These are phyloP conservation scores for Ocimum tenuiflorum DNA, from an alignment of 257 asterid species.

Conservation along the genomic window DNA sequence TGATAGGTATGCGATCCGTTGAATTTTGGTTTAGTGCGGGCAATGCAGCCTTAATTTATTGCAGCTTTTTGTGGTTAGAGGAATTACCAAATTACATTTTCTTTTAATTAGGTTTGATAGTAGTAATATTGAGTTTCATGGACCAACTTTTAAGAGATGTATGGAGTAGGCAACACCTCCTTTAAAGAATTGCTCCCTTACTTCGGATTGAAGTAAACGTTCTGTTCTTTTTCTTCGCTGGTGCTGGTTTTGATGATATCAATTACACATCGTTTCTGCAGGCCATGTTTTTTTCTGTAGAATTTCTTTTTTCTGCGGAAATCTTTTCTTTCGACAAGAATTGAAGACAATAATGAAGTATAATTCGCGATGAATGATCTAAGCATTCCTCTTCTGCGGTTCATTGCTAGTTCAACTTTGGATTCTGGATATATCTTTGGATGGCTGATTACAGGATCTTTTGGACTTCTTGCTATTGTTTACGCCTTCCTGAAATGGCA, in stretches of 20 bases:
- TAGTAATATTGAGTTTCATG: background rate
- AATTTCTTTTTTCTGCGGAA: slow-evolving; percentile 13
- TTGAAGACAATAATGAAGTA: slow-evolving; percentile 23
- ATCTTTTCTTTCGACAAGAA: slow-evolving; percentile 20
- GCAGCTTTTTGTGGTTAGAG: slow-evolving; percentile 1
- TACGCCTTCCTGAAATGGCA: slow-evolving; percentile 68
- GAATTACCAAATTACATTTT: background rate
- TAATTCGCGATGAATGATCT: slow-evolving; percentile 48
- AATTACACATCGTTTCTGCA: background rate
- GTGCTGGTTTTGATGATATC: background rate
- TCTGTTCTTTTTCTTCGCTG: background rate
- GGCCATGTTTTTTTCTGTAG: slow-evolving; percentile 16
- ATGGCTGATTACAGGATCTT: slow-evolving; percentile 57
- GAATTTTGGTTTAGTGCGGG: background rate
- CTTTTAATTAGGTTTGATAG: background rate
- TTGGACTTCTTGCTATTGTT: slow-evolving; percentile 58
- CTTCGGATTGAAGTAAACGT: slow-evolving; percentile 1
- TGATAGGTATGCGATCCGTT: background rate
- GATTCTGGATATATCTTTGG: slow-evolving; percentile 48
- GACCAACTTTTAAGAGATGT: background rate
- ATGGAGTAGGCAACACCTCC: background rate
- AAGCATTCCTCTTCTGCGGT: slow-evolving; percentile 45
- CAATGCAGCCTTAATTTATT: background rate
- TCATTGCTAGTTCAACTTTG: slow-evolving; percentile 40
- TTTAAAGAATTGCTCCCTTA: background rate